Percentiles rank a stretch among this genome's conserved stretches.
phyloP scores from a whole-genome alignment of 2,329 filamentous ascomycete species.

The Hyphodiscus sp. region DNA sequence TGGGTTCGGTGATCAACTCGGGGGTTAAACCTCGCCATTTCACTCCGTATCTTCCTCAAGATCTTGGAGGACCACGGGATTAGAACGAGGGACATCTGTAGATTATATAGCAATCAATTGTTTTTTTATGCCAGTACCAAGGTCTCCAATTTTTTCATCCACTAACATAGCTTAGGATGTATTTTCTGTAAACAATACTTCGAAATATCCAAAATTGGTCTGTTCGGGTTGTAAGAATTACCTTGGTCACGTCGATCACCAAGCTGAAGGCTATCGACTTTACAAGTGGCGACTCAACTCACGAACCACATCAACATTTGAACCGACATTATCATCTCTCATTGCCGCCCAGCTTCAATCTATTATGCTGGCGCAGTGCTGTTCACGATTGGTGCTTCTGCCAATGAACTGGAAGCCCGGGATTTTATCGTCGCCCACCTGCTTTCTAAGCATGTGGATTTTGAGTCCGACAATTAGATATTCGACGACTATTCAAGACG shows the following conservation, averaged over 20 bases:
- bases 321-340: slow-evolving; percentile 13
- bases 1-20: slow-evolving; percentile 35
- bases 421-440: neutral
- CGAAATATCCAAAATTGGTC: slow-evolving; percentile 4
- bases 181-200: neutral
- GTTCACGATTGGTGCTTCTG: slow-evolving; percentile 1
- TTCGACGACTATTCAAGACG: neutral
- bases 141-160: neutral
- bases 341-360: slow-evolving; percentile 14
- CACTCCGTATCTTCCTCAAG: slow-evolving; percentile 41
- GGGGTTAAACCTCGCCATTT: slow-evolving; percentile 36
- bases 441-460: slow-evolving; percentile 7
- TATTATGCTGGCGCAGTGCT: slow-evolving; percentile 7
- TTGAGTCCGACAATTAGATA: slow-evolving; percentile 7
- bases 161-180: slow-evolving; percentile 13
- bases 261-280: slow-evolving; percentile 20
- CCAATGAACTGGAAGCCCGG: neutral
- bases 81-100: slow-evolving; percentile 40
- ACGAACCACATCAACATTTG: neutral
- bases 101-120: slow-evolving; percentile 2
- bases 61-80: slow-evolving; percentile 43
- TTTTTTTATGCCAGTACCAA: slow-evolving; percentile 4
- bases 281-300: slow-evolving; percentile 25
- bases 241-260: slow-evolving; percentile 22
- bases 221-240: slow-evolving; percentile 18